A percentile compares a stretch with the other conserved stretches of the same genome.
phyloP scores from a whole-genome alignment of 495 filamentous ascomycete species.

The Aspergillus baeticus region DNA sequence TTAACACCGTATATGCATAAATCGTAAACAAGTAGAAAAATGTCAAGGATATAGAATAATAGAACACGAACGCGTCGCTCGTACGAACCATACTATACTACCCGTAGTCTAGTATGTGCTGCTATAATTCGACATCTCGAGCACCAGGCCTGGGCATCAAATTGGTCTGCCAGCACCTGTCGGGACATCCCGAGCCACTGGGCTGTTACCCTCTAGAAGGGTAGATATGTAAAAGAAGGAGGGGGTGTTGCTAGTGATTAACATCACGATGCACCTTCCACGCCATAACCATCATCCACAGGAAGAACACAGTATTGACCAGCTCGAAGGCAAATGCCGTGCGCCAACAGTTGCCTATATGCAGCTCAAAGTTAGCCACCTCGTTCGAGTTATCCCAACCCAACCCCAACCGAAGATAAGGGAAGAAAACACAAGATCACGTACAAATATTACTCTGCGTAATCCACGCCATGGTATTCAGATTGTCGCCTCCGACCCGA shows the following conservation, averaged over 20 bases:
- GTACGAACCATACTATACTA: not conserved
- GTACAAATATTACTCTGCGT: constrained; percentile 85
- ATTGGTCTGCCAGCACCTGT: too few species aligned
- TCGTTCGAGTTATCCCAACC: not conserved
- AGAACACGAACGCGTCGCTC: too few species aligned
- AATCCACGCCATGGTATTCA: constrained; percentile 79
- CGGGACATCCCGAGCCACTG: too few species aligned
- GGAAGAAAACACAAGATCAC: constrained; percentile 17
- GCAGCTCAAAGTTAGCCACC: not conserved
- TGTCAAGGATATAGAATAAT: not conserved
- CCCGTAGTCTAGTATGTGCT: too few species aligned
- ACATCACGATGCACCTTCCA: constrained; percentile 78
- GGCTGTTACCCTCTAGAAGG: too few species aligned
- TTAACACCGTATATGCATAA: too few species aligned
- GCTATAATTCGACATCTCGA: constrained; percentile 5
- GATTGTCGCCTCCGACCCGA: constrained; percentile 56
- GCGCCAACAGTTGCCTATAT: constrained; percentile 56
- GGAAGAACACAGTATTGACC: constrained; percentile 77
- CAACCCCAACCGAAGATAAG: not conserved
- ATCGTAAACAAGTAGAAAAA: not conserved
- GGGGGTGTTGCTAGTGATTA: constrained; percentile 46
- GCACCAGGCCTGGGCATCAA: too few species aligned
- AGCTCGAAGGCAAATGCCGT: constrained; percentile 64
- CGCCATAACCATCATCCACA: constrained; percentile 95
- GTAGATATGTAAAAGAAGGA: too few species aligned